Percentiles rank a stretch among this genome's conserved stretches.
phyloP scores from a whole-genome alignment of 129 eudicot species.

The Pittosporum tobira region DNA sequence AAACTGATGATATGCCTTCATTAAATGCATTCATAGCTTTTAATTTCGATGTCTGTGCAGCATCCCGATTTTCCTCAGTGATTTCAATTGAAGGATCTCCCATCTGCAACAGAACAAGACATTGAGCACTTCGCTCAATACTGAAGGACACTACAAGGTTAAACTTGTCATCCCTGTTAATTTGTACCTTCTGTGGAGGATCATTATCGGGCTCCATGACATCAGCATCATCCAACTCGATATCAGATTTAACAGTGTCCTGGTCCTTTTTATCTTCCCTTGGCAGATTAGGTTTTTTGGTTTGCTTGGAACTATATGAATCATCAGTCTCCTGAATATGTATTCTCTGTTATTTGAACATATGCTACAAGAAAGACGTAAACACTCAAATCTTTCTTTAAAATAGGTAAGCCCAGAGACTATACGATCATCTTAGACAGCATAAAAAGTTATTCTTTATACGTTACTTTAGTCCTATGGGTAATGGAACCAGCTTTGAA shows the following conservation, averaged over 20 bases:
- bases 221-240: slow-evolving; percentile 68
- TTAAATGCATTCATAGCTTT: slow-evolving; percentile 55
- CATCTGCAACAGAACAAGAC: slow-evolving; percentile 41
- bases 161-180: slow-evolving; percentile 2
- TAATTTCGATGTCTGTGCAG: slow-evolving; percentile 51
- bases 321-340: slow-evolving; percentile 39
- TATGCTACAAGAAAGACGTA: background rate
- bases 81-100: slow-evolving; percentile 66
- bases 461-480: too few relatives aligned
- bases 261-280: slow-evolving; percentile 28
- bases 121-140: background rate
- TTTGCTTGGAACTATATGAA: slow-evolving; percentile 7
- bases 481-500: too few relatives aligned
- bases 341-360: background rate
- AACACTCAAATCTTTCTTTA: too few relatives aligned
- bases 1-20: slow-evolving; percentile 32
- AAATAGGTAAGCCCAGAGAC: background rate
- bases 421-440: background rate
- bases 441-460: too few relatives aligned
- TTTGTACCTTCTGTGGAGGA: slow-evolving; percentile 67
- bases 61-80: slow-evolving; percentile 51
- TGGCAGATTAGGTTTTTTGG: background rate
- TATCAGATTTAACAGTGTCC: slow-evolving; percentile 66
- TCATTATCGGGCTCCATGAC: slow-evolving; percentile 65
- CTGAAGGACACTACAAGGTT: background rate